Evolutionary conservation across 2,329 filamentous ascomycete species (phyloP), one percentile per base, ranked within the genome.

Genomic region (Neoscytalidium dimidiatum): DNA sequence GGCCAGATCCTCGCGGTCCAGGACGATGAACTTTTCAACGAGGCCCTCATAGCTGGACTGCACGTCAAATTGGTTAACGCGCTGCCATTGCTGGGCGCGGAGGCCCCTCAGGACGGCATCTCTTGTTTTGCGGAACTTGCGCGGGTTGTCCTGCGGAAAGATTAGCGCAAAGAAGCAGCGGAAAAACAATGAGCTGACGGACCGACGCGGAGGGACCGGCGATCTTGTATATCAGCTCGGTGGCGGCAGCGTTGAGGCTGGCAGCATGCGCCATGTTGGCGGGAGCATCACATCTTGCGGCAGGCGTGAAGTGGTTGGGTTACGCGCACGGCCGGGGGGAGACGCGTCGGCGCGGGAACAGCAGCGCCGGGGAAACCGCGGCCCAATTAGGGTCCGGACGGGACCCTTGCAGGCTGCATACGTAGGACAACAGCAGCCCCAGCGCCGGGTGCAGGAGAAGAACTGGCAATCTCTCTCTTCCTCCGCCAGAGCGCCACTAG

Each of bases 21-120:
- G 84, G 62, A 98, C 84, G 33, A 88, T 86, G 71, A 97, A 95
- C 70, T 94, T 93, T 79, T 98, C 95, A 69, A 94, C 89, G 2
- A 97, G 82, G 0, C 82, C 82, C 23, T 75, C 70, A 19, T 78
- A 73, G 38, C 70, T 76, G 2, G 76, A 69, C 46, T 75, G 73
- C 31, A 83, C 75, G n/a, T 81, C 79, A 70, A 83, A 84, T 61
- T 82, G 82, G 67, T 83, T 83, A 1, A 79, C 80, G 35, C 81
- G 78, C 52, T 73, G 75, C 73, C 79, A 78, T 48, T 79, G 77
- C 41, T 81, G 73, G 26, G 77, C 73, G 66, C 75, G 74, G 21
- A 82, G 71, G 13, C 74, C 75, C 61, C 71, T 76, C 21, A 76
- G 68, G n/a, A 80, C 77, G 23, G 75, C 68, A 13, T 80, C 78